A percentile compares a stretch with the other conserved stretches of the same genome.
Conservation (phyloP, 345 rosid genomes). For the Lenwebbia sp. region DNA sequence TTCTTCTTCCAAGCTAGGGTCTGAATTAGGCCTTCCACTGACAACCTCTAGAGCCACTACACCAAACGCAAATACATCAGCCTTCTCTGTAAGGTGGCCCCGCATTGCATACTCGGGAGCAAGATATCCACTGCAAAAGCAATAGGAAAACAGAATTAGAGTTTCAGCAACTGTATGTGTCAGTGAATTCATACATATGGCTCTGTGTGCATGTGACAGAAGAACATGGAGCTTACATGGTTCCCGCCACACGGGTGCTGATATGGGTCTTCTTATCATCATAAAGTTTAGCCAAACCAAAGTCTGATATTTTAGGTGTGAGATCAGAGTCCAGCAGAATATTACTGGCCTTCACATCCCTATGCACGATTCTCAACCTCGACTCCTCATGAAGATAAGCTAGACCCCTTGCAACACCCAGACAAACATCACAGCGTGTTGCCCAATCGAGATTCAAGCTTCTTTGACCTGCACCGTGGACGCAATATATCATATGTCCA, state of each 20-base stretch:
- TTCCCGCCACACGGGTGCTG: constrained; percentile 54
- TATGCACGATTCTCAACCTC: constrained; percentile 36
- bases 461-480: constrained; percentile 21
- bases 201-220: neutral
- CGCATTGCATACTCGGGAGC: constrained; percentile 73
- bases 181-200: neutral
- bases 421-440: constrained; percentile 27
- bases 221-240: constrained; percentile 22
- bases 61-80: constrained; percentile 61
- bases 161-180: neutral
- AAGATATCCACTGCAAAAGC: constrained; percentile 35
- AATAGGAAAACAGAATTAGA: neutral
- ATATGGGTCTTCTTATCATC: constrained; percentile 46
- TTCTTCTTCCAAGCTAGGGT: constrained; percentile 26
- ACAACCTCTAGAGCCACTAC: constrained; percentile 53
- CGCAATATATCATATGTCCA: neutral
- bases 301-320: constrained; percentile 47
- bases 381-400: constrained; percentile 55
- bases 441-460: constrained; percentile 30
- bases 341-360: constrained; percentile 48
- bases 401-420: constrained; percentile 50
- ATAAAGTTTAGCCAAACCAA: constrained; percentile 50
- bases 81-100: constrained; percentile 65
- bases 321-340: constrained; percentile 41
- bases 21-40: constrained; percentile 62